Percentiles rank a stretch among this genome's conserved stretches.
Evolutionary conservation across 805 yeast genomes (phyloP).

Genomic region (Candida maris): DNA sequence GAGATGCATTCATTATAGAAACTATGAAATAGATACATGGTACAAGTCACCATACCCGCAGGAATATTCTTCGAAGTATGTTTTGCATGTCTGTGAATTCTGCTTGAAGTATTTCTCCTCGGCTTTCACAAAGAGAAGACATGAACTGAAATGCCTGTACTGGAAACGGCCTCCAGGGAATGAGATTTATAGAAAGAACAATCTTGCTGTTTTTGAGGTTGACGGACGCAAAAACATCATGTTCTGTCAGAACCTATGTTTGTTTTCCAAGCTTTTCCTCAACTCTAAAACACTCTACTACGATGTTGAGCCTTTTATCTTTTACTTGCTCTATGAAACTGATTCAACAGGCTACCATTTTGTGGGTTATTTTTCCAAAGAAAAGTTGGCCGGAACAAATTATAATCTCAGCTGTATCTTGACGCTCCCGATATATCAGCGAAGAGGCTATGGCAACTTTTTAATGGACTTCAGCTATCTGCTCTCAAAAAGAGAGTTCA

Average conservation of each 20-base stretch:
- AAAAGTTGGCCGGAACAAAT: slow-evolving; percentile 66
- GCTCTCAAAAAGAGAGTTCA: slow-evolving; percentile 68
- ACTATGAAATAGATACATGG: slow-evolving; percentile 82
- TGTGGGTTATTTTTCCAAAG: slow-evolving; percentile 94
- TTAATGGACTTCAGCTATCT: slow-evolving; percentile 87
- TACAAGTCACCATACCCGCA: slow-evolving; percentile 92
- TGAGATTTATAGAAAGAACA: slow-evolving; percentile 79
- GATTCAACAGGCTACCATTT: slow-evolving; percentile 54
- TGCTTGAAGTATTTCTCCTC: slow-evolving; percentile 79
- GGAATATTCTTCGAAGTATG: slow-evolving; percentile 60
- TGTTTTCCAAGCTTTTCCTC: slow-evolving; percentile 82
- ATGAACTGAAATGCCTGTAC: slow-evolving; percentile 66
- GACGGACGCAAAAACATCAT: slow-evolving; percentile 82
- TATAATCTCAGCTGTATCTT: slow-evolving; percentile 89
- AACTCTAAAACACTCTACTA: slow-evolving; percentile 90
- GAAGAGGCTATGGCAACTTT: slow-evolving; percentile 85
- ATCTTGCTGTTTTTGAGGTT: slow-evolving; percentile 78
- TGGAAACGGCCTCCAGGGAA: slow-evolving; percentile 80
- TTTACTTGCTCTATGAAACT: slow-evolving; percentile 76
- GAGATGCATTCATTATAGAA: slow-evolving; percentile 64
- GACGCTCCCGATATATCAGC: slow-evolving; percentile 82
- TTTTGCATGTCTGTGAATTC: slow-evolving; percentile 74
- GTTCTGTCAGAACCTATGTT: slow-evolving; percentile 87
- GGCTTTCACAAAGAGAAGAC: slow-evolving; percentile 64
- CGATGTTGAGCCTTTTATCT: slow-evolving; percentile 93